Evolutionary conservation across 1,284 basidiomycete species (phyloP).

Genomic region (Marasmius sp.): DNA sequence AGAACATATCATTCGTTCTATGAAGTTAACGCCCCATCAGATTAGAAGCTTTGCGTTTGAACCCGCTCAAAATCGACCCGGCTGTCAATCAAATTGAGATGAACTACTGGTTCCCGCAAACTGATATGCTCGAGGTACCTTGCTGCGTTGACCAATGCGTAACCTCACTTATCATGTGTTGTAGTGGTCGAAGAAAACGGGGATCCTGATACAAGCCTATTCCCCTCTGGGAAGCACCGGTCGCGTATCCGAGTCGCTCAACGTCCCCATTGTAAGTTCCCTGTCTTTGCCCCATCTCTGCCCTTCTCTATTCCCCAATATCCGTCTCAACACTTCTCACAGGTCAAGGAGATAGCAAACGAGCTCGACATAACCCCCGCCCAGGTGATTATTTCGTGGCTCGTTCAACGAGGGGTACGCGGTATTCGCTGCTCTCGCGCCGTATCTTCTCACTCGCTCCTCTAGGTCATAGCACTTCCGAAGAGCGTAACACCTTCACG

Average conservation of each 20-base stretch:
- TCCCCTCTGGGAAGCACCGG: constrained; percentile 73
- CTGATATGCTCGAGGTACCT: constrained; percentile 67
- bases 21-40: background rate
- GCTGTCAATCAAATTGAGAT: constrained; percentile 85
- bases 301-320: too few relatives aligned
- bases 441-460: background rate
- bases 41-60: background rate
- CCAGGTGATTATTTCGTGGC: constrained; percentile 78
- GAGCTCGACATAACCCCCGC: constrained; percentile 72
- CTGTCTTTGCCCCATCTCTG: too few relatives aligned
- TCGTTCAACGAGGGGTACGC: constrained; percentile 70
- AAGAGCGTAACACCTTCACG: constrained; percentile 78
- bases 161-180: background rate
- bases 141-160: background rate
- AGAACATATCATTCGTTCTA: background rate
- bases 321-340: background rate
- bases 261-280: constrained; percentile 48
- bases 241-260: constrained; percentile 56
- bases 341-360: constrained; percentile 60
- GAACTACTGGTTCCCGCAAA: constrained; percentile 81
- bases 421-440: background rate
- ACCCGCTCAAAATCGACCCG: constrained; percentile 39
- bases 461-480: constrained; percentile 68
- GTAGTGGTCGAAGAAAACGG: constrained; percentile 64
- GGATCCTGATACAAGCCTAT: constrained; percentile 75